phyloP scores from a whole-genome alignment of 306 rosid genomes.

The Prunus mume region DNA sequence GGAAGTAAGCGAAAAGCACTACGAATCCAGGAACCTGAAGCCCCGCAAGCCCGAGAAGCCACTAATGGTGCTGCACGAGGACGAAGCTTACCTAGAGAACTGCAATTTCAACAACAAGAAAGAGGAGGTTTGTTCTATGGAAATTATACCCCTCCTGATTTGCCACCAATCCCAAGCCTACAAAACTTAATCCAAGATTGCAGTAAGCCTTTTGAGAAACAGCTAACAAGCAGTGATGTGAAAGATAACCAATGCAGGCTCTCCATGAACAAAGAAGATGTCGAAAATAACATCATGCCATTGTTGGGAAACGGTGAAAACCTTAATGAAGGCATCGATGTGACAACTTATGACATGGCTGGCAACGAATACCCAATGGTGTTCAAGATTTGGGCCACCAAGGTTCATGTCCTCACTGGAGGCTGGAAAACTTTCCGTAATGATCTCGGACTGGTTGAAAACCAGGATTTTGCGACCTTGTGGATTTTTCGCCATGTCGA shows the following conservation, averaged over 20 bases:
- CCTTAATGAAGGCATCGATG: background rate
- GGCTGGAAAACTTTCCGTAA: conserved; percentile 10
- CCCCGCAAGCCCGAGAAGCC: background rate
- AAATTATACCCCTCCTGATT: background rate
- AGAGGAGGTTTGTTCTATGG: background rate
- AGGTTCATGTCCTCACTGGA: background rate
- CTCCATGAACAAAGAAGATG: conserved; percentile 1
- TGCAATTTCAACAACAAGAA: background rate
- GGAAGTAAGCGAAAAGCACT: background rate
- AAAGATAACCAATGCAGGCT: conserved; percentile 12
- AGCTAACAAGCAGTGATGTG: background rate
- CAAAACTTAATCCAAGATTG: background rate
- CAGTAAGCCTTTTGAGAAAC: conserved; percentile 20
- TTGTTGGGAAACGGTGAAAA: background rate
- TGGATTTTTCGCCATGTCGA: conserved; percentile 5
- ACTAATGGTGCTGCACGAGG: background rate
- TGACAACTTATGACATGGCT: background rate
- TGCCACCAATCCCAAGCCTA: conserved; percentile 3
- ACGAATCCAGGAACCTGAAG: background rate
- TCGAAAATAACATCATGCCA: background rate
- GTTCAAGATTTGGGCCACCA: conserved; percentile 2
- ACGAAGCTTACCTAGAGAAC: background rate
- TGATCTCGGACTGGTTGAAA: background rate
- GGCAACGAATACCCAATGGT: background rate
- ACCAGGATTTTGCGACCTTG: background rate